Conservation (phyloP, 805 yeast species). For the Wickerhamomyces silvicola region DNA sequence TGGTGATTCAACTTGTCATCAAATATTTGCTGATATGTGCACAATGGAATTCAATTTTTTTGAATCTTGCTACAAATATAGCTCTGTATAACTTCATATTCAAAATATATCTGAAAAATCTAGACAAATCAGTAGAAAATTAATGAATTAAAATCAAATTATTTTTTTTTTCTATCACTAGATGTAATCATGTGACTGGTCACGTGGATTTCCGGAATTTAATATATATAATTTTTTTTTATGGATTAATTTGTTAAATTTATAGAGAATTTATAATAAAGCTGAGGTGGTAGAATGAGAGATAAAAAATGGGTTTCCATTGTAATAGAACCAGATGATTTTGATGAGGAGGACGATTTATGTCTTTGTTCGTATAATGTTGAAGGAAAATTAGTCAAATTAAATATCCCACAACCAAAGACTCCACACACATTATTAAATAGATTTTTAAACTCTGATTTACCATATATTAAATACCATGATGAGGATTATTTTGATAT, state of each 20-base stretch:
- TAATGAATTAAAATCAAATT: too few relatives aligned
- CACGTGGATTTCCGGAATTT: too few relatives aligned
- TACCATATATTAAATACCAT: conserved; percentile 18
- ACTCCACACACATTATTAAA: conserved; percentile 3
- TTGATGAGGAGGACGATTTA: conserved; percentile 7
- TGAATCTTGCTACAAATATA: conserved; percentile 35
- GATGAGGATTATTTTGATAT: conserved; percentile 16
- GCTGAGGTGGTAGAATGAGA: conserved; percentile 1
- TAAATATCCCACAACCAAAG: too few relatives aligned
- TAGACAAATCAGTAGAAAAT: too few relatives aligned
- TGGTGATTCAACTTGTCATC: conserved; percentile 24
- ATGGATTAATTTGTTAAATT: too few relatives aligned
- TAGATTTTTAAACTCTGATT: conserved; percentile 11
- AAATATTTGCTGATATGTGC: conserved; percentile 29
- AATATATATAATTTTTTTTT: too few relatives aligned
- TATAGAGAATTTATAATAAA: too few relatives aligned
- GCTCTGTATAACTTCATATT: too few relatives aligned
- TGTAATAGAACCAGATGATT: conserved; percentile 5
- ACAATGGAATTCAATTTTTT: conserved; percentile 40
- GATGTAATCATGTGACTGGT: too few relatives aligned
- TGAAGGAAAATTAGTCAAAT: conserved; percentile 7
- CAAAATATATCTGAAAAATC: too few relatives aligned
- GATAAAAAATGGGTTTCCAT: conserved; percentile 4
- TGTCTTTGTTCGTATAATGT: conserved; percentile 5
- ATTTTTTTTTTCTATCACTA: too few relatives aligned